Evolutionary conservation across 1,284 basidiomycete genomes (phyloP).

Genomic region (Rhodotorula sp.): DNA sequence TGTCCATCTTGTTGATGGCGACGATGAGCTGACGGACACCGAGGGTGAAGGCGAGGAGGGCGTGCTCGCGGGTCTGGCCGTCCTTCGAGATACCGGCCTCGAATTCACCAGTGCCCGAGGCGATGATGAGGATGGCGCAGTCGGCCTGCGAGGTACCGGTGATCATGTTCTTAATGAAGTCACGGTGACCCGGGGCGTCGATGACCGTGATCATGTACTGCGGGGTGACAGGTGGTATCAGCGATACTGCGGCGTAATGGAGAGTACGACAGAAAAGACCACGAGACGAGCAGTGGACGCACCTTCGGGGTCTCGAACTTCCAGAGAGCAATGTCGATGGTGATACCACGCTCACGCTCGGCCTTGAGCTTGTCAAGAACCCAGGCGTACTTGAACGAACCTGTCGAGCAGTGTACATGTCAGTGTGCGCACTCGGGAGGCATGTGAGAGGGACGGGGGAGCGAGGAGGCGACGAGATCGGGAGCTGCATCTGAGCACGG

Average conservation of each 20-base stretch:
- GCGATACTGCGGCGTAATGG: conserved; percentile 6
- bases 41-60: conserved; percentile 98
- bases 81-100: conserved; percentile 99
- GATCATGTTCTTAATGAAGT: conserved; percentile 99
- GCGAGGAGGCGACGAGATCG: no score
- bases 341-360: conserved; percentile 99
- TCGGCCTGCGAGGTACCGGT: conserved; percentile 99
- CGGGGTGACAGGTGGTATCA: conserved; percentile 30
- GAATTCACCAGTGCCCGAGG: conserved; percentile 98
- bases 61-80: conserved; percentile 99
- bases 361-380: conserved; percentile 99
- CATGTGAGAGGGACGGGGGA: background rate
- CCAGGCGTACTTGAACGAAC: conserved; percentile 69
- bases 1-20: conserved; percentile 99
- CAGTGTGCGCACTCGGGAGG: no score
- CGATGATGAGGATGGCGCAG: conserved; percentile 95
- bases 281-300: conserved; percentile 19
- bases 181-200: conserved; percentile 99
- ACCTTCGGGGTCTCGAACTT: conserved; percentile 97
- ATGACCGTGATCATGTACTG: conserved; percentile 70
- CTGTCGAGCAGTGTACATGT: background rate
- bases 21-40: conserved; percentile 99
- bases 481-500: background rate
- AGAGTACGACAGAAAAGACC: conserved; percentile 59
- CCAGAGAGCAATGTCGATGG: conserved; percentile 99